These are phyloP conservation scores for Hypoxylon sp. DNA, from an alignment of 2,329 filamentous ascomycete species.

Conservation along the genomic window DNA sequence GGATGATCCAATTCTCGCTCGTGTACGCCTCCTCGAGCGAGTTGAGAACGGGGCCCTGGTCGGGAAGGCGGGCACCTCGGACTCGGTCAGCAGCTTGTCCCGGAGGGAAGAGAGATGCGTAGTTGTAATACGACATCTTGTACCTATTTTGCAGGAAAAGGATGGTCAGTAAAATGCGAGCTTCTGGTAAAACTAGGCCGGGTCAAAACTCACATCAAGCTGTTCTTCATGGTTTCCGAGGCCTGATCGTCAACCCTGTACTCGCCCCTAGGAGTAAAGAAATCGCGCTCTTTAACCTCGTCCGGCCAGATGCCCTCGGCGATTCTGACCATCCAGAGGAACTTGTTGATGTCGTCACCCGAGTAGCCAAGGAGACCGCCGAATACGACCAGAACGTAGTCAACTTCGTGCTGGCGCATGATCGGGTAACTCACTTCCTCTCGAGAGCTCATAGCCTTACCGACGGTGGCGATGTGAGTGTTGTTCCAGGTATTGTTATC, in stretches of 20 bases:
- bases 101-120: constrained; percentile 85
- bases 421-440: constrained; percentile 99
- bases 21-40: constrained; percentile 97
- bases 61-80: constrained; percentile 80
- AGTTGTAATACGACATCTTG: constrained; percentile 99
- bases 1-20: constrained; percentile 99
- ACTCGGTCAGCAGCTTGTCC: constrained; percentile 93
- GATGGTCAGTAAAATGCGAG: constrained; percentile 36
- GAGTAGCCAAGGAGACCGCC: constrained; percentile 96
- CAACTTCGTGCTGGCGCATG: constrained; percentile 97
- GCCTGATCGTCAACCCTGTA: constrained; percentile 94
- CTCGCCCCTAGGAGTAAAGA: constrained; percentile 92
- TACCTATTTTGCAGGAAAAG: constrained; percentile 68
- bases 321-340: constrained; percentile 99
- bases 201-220: constrained; percentile 82
- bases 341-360: constrained; percentile 99
- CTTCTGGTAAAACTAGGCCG: not conserved
- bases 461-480: constrained; percentile 98
- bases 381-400: constrained; percentile 98
- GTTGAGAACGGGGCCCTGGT: constrained; percentile 82
- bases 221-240: constrained; percentile 98
- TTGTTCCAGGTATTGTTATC: constrained; percentile 99
- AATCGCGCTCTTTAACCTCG: constrained; percentile 95
- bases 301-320: constrained; percentile 99
- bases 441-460: constrained; percentile 96